Conservation (phyloP, 352 stramenopile genomes). For the Phytophthora ohioensis region DNA sequence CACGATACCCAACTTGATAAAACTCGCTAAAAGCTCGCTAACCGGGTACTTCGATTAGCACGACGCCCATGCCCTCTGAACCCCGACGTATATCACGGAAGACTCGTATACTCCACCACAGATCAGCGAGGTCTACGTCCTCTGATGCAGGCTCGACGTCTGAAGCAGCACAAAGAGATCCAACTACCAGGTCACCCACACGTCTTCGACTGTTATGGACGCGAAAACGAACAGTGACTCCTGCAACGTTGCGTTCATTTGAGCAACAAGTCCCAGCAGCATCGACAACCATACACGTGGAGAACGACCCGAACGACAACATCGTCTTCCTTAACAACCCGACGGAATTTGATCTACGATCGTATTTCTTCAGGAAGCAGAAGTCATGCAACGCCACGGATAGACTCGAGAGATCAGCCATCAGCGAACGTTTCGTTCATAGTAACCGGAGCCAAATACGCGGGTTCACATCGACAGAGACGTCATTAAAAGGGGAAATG, state of each 20-base stretch:
- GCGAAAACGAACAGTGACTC: constrained; percentile 27
- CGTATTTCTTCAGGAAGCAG: constrained; percentile 28
- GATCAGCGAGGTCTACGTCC: constrained; percentile 5
- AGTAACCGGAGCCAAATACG: constrained; percentile 18
- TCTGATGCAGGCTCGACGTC: constrained; percentile 9
- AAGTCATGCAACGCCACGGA: constrained; percentile 9
- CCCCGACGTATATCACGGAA: constrained; percentile 16
- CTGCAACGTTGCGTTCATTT: constrained; percentile 12
- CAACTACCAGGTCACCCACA: constrained; percentile 4
- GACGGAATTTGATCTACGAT: constrained; percentile 35
- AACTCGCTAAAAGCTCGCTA: background rate
- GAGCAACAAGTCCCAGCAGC: constrained; percentile 1
- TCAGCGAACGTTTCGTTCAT: constrained; percentile 29
- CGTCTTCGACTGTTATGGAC: constrained; percentile 28
- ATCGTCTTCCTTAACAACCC: constrained; percentile 42
- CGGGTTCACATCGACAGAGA: constrained; percentile 9
- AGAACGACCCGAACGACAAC: constrained; percentile 28
- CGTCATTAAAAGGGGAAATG: constrained; percentile 2
- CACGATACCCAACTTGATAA: background rate
- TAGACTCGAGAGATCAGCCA: constrained; percentile 26
- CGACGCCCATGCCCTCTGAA: constrained; percentile 21
- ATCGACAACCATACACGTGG: background rate
- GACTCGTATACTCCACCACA: background rate
- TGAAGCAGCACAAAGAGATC: background rate
- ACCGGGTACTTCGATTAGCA: background rate